Evolutionary conservation across 2,329 filamentous ascomycete genomes (phyloP), one percentile per base, ranked within the genome.

Genomic region (Onygenales sp.): DNA sequence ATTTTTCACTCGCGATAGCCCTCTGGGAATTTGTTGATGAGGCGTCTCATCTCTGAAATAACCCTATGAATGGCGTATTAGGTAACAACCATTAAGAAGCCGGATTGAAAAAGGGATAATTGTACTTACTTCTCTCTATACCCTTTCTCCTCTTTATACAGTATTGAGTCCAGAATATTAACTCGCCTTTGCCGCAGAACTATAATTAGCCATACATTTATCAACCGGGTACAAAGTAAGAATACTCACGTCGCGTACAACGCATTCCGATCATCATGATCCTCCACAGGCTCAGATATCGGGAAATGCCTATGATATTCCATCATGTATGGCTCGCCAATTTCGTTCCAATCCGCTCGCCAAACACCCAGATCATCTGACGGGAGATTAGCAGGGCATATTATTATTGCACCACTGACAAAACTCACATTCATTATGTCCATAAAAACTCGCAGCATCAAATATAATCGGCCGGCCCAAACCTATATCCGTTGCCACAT

Each of bases 391-490:
- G 27, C 7, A 11, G 44, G 14, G 44, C 9, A 21, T 47, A 33
- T 31, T 3, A 4, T 32, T 27, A 11, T 47, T 47, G 7, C 10
- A 14, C 9, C 9, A 2, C 10, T 11, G 42, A 27, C 9, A 5
- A 27, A 49, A 56, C 61, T 43, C 51, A 63, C 61, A 63, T 57
- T 75, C 71, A 36, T 74, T 69, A 54, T 75, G 72, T 0, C 66
- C 72, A 54, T 71, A 75, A 51, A 66, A 69, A 0, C 59, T 62
- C 1, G 62, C 67, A 1, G 66, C 63, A 53, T 75, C 71, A 50
- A 71, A 74, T 6, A 74, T 59, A 14, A 65, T 52, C 17, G 42
- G 14, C 9, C 14, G 9, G 3, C 21, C 42, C 3, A 5, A 6
- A 9, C 3, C 14, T n/a, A 39, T n/a, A 27, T 44, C 42, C 9